phyloP scores from a whole-genome alignment of 2,329 filamentous ascomycete species.

The Fusarium begoniae region DNA sequence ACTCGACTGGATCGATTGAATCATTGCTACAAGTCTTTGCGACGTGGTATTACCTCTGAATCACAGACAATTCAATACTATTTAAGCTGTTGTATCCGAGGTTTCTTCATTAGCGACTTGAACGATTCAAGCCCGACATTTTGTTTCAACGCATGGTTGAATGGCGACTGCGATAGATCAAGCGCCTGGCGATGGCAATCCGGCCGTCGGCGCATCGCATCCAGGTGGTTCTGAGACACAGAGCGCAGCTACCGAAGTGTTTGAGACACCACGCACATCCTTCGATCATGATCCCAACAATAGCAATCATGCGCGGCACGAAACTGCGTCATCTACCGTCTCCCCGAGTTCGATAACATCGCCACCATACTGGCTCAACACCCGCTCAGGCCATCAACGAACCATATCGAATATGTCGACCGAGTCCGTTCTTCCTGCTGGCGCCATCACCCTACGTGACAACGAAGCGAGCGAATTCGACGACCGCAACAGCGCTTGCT shows the following conservation, averaged over 20 bases:
- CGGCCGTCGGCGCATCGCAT: conserved; percentile 30
- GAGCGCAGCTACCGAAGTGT: conserved; percentile 31
- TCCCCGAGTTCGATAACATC: conserved; percentile 47
- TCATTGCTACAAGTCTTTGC: background rate
- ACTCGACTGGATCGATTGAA: conserved; percentile 6
- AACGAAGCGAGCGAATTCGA: conserved; percentile 65
- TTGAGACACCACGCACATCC: conserved; percentile 42
- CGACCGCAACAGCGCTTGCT: conserved; percentile 66
- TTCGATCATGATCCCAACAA: conserved; percentile 33
- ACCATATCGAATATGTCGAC: conserved; percentile 56
- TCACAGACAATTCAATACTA: background rate
- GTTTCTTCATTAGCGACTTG: background rate
- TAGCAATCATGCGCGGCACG: conserved; percentile 20
- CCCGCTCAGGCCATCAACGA: conserved; percentile 47
- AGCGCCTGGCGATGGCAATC: conserved; percentile 35
- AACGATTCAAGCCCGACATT: background rate
- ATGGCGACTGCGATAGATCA: conserved; percentile 48
- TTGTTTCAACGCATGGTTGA: conserved; percentile 42
- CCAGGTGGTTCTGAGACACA: conserved; percentile 29
- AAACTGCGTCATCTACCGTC: conserved; percentile 37
- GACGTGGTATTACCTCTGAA: background rate
- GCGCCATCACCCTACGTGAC: conserved; percentile 69
- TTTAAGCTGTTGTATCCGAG: background rate
- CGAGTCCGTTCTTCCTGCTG: conserved; percentile 59
- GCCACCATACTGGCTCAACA: conserved; percentile 57